phyloP scores from a whole-genome alignment of 805 yeast species.

The Candida golubevii region DNA sequence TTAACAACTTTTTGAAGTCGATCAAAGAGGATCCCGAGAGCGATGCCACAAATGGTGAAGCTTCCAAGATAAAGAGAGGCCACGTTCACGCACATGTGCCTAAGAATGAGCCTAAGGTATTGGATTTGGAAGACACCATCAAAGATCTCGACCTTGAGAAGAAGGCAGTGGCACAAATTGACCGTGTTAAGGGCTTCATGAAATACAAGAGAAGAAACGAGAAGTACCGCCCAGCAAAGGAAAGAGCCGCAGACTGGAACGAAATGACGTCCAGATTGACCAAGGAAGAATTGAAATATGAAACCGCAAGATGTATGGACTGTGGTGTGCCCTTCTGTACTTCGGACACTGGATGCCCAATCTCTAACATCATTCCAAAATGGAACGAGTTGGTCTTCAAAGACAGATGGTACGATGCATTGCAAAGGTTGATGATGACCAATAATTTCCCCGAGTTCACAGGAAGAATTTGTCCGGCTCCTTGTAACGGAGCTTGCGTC shows the following conservation, averaged over 20 bases:
- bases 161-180: constrained; percentile 59
- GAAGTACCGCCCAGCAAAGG: constrained; percentile 71
- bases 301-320: constrained; percentile 98
- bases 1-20: constrained; percentile 59
- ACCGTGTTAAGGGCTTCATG: constrained; percentile 87
- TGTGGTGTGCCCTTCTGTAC: constrained; percentile 99
- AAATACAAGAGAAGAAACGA: constrained; percentile 88
- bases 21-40: constrained; percentile 79
- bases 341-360: constrained; percentile 97
- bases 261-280: constrained; percentile 79
- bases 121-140: constrained; percentile 87
- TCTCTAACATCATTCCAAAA: constrained; percentile 94
- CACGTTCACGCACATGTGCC: constrained; percentile 37
- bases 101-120: constrained; percentile 71
- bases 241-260: constrained; percentile 86
- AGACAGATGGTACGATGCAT: constrained; percentile 91
- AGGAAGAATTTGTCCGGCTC: constrained; percentile 98
- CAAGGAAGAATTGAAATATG: constrained; percentile 81
- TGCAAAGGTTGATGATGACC: constrained; percentile 88
- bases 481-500: constrained; percentile 94
- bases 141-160: constrained; percentile 62
- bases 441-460: constrained; percentile 99
- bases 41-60: constrained; percentile 88
- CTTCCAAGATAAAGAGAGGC: constrained; percentile 51
- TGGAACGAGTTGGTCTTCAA: constrained; percentile 96